Evolutionary conservation across 768 basidiomycete genomes (phyloP), one percentile per base, ranked within the genome.

Genomic region (Gloeopeniophorella convolvens): DNA sequence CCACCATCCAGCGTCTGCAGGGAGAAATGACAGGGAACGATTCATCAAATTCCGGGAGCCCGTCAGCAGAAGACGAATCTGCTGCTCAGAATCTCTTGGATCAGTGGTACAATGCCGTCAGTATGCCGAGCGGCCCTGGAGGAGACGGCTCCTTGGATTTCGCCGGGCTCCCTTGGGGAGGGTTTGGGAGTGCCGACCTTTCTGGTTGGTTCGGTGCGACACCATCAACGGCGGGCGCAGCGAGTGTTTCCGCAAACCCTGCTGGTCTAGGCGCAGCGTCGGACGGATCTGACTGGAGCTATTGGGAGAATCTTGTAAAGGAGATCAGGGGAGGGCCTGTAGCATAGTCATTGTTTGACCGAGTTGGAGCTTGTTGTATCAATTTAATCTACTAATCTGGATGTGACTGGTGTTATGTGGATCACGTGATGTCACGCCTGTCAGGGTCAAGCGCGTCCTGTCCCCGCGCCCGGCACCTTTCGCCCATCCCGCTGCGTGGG

Each of bases 31-130:
- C 37, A 62, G 66, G 27, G 68, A 78, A 69, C 48, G 83, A 85
- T 13, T 79, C 82, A 32, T 77, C 79, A 1, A 80, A 76, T 15
- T 77, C 83, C 20, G 78, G 77, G n/a, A 88, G 85, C 61, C 87
- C 84, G 1, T 65, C 63, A 43, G 73, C 70, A 50, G 82, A 75
- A 36, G 89, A 89, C 40, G 88, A 89, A 61, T 80, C 77, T 21
- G 72, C 83, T 6, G 87, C 88, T 3, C 89, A 92, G 61, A 78
- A 78, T 10, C 64, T 92, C 48, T 70, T 92, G 40, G 88, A 92
- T 63, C 84, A 89, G 54, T 91, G 89, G 89, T 85, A 80, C 61
- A 83, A 82, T 54, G 80, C 82, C n/a, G 78, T 89, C 56, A 85
- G 79, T 60, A 84, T 10, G 81, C 41, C 41, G 51, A 52, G 43